Percentiles rank a stretch among this genome's conserved stretches.
phyloP scores from a whole-genome alignment of 495 filamentous ascomycete species.

The Trichoderma asperelloides region DNA sequence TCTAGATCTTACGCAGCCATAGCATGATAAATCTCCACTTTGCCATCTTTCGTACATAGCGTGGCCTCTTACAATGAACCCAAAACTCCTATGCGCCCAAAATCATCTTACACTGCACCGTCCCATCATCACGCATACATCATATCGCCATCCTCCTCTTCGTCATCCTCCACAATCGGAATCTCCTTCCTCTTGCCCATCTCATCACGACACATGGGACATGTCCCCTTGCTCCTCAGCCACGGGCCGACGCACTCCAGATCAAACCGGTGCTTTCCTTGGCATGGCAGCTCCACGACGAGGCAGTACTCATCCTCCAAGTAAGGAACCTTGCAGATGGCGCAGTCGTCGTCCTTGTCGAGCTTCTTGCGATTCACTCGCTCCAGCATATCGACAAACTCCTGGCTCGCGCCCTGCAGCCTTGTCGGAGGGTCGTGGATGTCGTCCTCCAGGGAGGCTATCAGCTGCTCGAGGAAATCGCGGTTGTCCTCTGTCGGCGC shows the following conservation, averaged over 20 bases:
- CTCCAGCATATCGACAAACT: constrained; percentile 73
- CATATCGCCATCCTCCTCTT: constrained; percentile 60
- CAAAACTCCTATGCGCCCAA: not conserved
- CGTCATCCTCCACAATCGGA: constrained; percentile 42
- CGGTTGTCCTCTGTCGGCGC: constrained; percentile 54
- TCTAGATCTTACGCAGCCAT: not conserved
- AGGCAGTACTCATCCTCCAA: constrained; percentile 73
- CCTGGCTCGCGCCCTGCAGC: constrained; percentile 68
- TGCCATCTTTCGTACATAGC: no score
- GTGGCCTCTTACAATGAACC: not conserved
- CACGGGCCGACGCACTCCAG: constrained; percentile 92
- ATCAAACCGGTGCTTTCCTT: constrained; percentile 75
- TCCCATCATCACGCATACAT: constrained; percentile 56
- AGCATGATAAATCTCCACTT: no score
- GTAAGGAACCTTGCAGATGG: constrained; percentile 79
- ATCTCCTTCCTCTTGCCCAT: constrained; percentile 57
- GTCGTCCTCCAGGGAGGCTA: constrained; percentile 50
- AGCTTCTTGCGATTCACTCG: constrained; percentile 63
- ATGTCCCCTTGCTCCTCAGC: constrained; percentile 80
- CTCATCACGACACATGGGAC: constrained; percentile 76
- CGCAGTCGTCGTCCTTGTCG: constrained; percentile 60
- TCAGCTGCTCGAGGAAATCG: constrained; percentile 50
- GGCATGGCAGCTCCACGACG: constrained; percentile 81
- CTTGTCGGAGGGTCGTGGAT: constrained; percentile 58
- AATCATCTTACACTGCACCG: not conserved